These are phyloP conservation scores for Candida michaelii DNA, from an alignment of 805 yeast species.

Conservation along the genomic window DNA sequence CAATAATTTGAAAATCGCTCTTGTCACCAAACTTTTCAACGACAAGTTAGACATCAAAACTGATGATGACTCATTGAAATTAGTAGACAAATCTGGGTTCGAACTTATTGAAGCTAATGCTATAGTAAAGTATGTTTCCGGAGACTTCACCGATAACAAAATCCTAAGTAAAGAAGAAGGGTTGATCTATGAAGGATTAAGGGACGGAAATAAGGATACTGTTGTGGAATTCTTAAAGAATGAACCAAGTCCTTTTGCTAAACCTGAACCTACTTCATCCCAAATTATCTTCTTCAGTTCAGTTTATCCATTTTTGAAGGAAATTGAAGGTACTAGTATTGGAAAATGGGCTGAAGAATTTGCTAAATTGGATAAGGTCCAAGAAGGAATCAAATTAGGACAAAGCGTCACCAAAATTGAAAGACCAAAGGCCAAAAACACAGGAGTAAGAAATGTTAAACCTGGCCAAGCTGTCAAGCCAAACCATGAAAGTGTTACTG, in stretches of 20 bases:
- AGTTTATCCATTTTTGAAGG: conserved; percentile 45
- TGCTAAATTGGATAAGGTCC: conserved; percentile 36
- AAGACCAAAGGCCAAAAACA: conserved; percentile 38
- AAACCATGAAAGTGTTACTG: conserved; percentile 41
- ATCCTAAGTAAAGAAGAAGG: conserved; percentile 46
- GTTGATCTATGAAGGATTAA: conserved; percentile 40
- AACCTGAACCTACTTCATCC: conserved; percentile 41
- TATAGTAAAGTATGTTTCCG: conserved; percentile 60
- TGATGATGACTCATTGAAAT: conserved; percentile 24
- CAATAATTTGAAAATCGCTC: conserved; percentile 43
- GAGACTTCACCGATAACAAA: conserved; percentile 41
- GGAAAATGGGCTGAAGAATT: conserved; percentile 46
- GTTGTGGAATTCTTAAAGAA: conserved; percentile 16
- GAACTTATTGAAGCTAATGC: conserved; percentile 67
- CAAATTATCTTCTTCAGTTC: conserved; percentile 62
- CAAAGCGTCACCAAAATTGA: conserved; percentile 43
- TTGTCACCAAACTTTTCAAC: conserved; percentile 38
- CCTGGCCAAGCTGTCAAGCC: conserved; percentile 32
- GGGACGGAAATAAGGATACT: conserved; percentile 29
- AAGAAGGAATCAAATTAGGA: conserved; percentile 49
- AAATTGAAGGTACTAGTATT: conserved; percentile 16
- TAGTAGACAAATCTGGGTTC: conserved; percentile 39
- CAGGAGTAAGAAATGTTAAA: conserved; percentile 37
- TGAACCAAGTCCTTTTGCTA: conserved; percentile 17
- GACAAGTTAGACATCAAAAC: conserved; percentile 20